Evolutionary conservation across 805 yeast species (phyloP).

Genomic region (Tetrapisispora phaffii): DNA sequence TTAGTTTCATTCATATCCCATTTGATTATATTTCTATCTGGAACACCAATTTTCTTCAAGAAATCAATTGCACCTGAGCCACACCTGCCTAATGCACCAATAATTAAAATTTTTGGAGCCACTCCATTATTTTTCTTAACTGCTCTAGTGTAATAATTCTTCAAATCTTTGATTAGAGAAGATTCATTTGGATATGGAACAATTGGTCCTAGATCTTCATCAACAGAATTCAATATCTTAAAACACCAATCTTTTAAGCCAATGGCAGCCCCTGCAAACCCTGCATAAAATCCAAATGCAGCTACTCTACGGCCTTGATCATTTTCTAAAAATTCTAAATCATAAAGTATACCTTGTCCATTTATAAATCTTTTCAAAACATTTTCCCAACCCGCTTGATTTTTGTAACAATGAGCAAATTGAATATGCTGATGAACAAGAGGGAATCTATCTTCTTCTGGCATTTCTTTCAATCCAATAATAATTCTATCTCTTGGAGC

Average conservation of each 20-base stretch:
- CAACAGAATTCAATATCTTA: conserved; percentile 64
- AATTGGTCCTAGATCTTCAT: conserved; percentile 67
- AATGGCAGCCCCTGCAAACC: conserved; percentile 99
- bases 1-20: conserved; percentile 98
- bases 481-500: conserved; percentile 90
- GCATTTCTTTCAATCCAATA: conserved; percentile 89
- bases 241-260: conserved; percentile 93
- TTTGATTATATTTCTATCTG: conserved; percentile 69
- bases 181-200: conserved; percentile 75
- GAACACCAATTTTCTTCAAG: conserved; percentile 74
- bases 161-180: conserved; percentile 63
- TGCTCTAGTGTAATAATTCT: conserved; percentile 47
- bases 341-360: conserved; percentile 87
- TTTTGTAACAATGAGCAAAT: conserved; percentile 97
- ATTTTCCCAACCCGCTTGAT: conserved; percentile 95
- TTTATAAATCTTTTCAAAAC: conserved; percentile 81
- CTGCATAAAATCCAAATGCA: conserved; percentile 98
- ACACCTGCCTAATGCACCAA: conserved; percentile 98
- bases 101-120: conserved; percentile 72
- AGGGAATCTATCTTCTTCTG: conserved; percentile 84
- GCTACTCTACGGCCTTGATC: conserved; percentile 97
- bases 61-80: conserved; percentile 94
- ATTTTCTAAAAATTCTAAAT: conserved; percentile 87
- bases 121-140: conserved; percentile 46
- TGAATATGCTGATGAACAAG: conserved; percentile 92